Evolutionary conservation across 2,329 filamentous ascomycete species (phyloP).

Genomic region (Aplosporella prunicola): DNA sequence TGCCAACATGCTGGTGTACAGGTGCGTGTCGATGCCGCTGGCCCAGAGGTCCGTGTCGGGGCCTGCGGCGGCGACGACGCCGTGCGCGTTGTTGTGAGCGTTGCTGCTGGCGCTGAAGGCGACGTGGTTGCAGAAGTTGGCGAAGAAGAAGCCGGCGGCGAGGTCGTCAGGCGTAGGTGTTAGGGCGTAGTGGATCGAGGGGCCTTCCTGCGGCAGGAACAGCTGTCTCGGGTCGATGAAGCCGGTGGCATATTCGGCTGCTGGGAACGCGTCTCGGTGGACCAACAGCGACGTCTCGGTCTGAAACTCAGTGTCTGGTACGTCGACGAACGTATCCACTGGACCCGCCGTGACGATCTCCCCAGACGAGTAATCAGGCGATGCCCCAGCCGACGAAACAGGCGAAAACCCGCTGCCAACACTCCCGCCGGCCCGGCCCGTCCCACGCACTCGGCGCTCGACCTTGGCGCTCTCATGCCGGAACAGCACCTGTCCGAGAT

Average conservation of each 20-base stretch:
- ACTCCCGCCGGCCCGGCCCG: no score
- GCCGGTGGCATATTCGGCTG: no score
- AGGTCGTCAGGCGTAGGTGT: slow-evolving; percentile 21
- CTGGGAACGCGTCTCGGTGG: no score
- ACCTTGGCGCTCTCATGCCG: slow-evolving; percentile 20
- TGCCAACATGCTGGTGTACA: slow-evolving; percentile 21
- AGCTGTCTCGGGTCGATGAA: no score
- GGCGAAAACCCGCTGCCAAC: no score
- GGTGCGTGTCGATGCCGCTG: background rate
- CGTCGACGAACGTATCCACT: no score
- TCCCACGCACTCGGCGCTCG: slow-evolving; percentile 3
- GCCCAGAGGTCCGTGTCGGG: slow-evolving; percentile 4
- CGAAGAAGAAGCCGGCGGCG: slow-evolving; percentile 22
- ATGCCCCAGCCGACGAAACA: no score
- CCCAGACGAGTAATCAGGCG: no score
- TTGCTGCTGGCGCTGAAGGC: background rate
- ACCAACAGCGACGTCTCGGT: no score
- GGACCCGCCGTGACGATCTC: no score
- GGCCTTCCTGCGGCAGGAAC: background rate
- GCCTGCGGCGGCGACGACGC: background rate
- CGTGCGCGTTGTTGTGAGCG: background rate
- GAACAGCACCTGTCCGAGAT: slow-evolving; percentile 23
- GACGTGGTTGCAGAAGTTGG: slow-evolving; percentile 19
- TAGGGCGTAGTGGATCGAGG: slow-evolving; percentile 11
- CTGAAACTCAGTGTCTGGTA: no score